These are phyloP conservation scores for Yarrowia keelungensis DNA, from an alignment of 805 yeast genomes.

Conservation along the genomic window DNA sequence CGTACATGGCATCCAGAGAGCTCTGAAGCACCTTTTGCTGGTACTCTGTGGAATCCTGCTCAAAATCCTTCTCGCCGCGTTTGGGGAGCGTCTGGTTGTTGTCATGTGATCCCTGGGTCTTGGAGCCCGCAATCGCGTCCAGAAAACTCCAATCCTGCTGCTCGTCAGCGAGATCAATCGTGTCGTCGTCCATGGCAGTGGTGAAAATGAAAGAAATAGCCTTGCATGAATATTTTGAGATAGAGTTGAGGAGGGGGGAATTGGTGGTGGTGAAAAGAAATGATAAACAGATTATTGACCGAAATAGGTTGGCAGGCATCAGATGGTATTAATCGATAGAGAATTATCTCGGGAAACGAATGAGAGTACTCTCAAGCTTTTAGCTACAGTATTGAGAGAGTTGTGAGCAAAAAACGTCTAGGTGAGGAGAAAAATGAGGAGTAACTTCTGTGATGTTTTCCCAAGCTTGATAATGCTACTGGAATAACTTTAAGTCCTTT, in stretches of 20 bases:
- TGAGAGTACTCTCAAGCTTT: background rate
- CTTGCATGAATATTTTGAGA: conserved; percentile 27
- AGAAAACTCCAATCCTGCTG: conserved; percentile 54
- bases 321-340: background rate
- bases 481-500: too few species aligned
- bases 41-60: conserved; percentile 72
- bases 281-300: too few species aligned
- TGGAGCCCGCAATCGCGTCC: conserved; percentile 40
- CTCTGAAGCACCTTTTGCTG: conserved; percentile 59
- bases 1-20: conserved; percentile 74
- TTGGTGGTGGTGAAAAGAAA: too few species aligned
- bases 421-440: too few species aligned
- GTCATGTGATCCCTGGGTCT: background rate
- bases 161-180: conserved; percentile 50
- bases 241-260: background rate
- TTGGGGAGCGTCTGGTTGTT: conserved; percentile 56
- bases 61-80: conserved; percentile 85
- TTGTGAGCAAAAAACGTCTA: too few species aligned
- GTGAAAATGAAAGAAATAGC: background rate
- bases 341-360: background rate
- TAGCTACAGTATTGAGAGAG: too few species aligned
- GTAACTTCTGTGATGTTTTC: too few species aligned
- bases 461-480: too few species aligned
- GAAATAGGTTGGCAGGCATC: too few species aligned
- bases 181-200: conserved; percentile 39